Evolutionary conservation across 1,139 yeast genomes (phyloP).

Genomic region (Scheffersomyces cryptocercus): DNA sequence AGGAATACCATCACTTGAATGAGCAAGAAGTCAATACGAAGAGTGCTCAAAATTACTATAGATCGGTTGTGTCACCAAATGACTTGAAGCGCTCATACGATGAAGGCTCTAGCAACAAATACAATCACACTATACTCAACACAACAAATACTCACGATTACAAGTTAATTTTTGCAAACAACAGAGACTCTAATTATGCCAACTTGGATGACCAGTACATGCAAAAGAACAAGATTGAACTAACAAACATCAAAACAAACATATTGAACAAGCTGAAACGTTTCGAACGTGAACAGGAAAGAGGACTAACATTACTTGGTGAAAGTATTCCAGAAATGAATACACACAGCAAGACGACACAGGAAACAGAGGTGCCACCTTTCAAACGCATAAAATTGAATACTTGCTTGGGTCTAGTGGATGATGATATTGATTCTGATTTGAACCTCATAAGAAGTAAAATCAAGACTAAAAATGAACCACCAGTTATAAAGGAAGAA

Average conservation of each 20-base stretch:
- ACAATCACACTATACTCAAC: slow-evolving; percentile 2
- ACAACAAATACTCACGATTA: slow-evolving; percentile 7
- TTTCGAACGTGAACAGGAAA: slow-evolving; percentile 7
- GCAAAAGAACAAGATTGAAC: slow-evolving; percentile 35
- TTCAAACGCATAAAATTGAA: slow-evolving; percentile 15
- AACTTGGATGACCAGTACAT: slow-evolving; percentile 22
- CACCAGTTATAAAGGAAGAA: slow-evolving; percentile 5
- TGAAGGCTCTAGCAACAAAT: background rate
- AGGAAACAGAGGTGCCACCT: background rate
- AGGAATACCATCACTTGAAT: slow-evolving; percentile 25
- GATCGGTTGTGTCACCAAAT: slow-evolving; percentile 25
- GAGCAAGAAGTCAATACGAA: slow-evolving; percentile 11
- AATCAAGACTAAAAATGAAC: slow-evolving; percentile 6
- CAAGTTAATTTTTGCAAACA: slow-evolving; percentile 9
- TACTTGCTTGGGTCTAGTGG: slow-evolving; percentile 22
- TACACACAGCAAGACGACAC: background rate
- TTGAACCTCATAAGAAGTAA: slow-evolving; percentile 11
- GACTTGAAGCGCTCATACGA: slow-evolving; percentile 15
- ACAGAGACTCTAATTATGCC: slow-evolving; percentile 29
- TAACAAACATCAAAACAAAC: slow-evolving; percentile 26
- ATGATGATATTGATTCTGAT: slow-evolving; percentile 28
- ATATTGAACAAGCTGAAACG: slow-evolving; percentile 10
- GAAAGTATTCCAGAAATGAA: too few species aligned
- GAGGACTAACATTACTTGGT: background rate
- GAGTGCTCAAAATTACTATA: slow-evolving; percentile 30